These are phyloP conservation scores for Rhizopogon vesiculosus DNA, from an alignment of 768 basidiomycete species.

Conservation along the genomic window DNA sequence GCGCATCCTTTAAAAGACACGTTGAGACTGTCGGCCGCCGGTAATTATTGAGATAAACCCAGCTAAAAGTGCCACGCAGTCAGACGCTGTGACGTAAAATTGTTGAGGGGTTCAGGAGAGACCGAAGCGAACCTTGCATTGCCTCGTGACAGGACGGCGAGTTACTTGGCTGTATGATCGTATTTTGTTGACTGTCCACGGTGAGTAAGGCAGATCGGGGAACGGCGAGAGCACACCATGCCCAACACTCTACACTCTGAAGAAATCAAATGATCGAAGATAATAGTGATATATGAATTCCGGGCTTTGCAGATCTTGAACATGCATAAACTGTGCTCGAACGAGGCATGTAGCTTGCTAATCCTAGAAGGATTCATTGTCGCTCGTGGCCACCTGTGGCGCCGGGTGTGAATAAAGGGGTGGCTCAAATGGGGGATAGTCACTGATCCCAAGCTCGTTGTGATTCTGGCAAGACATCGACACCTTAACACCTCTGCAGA, in stretches of 20 bases:
- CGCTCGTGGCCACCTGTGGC: not conserved
- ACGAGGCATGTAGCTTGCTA: not conserved
- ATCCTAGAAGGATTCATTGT: not conserved
- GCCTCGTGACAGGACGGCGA: not conserved
- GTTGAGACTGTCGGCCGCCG: not conserved
- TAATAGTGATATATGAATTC: not conserved
- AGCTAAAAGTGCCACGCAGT: not conserved
- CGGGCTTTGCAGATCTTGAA: not conserved
- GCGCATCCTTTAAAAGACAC: not conserved
- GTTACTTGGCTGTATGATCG: not conserved
- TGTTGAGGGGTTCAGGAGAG: not conserved
- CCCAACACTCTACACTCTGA: not conserved
- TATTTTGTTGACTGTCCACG: not conserved
- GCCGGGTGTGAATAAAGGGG: too few relatives aligned
- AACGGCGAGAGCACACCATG: too few relatives aligned
- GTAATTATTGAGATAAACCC: not conserved
- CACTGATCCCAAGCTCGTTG: too few relatives aligned
- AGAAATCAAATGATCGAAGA: not conserved
- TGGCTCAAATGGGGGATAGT: too few relatives aligned
- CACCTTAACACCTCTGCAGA: not conserved
- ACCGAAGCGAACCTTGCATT: not conserved
- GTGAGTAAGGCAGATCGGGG: not conserved
- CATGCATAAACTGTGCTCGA: not conserved
- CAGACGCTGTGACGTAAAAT: not conserved
- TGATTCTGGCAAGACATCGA: too few relatives aligned